Evolutionary conservation across 1,284 basidiomycete species (phyloP).

Genomic region (Rhizoctonia solani): DNA sequence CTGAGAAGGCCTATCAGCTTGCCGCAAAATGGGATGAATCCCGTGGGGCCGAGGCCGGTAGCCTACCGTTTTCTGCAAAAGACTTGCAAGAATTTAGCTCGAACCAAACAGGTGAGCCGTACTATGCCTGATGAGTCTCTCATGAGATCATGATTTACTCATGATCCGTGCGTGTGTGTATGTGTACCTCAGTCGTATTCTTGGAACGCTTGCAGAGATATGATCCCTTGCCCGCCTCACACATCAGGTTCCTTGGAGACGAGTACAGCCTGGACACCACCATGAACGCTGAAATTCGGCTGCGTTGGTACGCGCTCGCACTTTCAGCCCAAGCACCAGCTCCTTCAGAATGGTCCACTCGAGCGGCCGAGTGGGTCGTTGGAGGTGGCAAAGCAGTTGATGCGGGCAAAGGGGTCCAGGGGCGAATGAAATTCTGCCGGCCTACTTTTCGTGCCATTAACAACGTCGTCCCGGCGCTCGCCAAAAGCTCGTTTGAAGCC

Average conservation of each 20-base stretch:
- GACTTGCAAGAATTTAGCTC: conserved; percentile 66
- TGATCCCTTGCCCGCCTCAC: conserved; percentile 33
- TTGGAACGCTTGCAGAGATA: conserved; percentile 35
- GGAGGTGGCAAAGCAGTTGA: conserved; percentile 51
- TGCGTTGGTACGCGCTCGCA: conserved; percentile 61
- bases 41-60: conserved; percentile 54
- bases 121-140: background rate
- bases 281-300: conserved; percentile 37
- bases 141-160: conserved; percentile 3
- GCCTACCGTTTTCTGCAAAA: conserved; percentile 55
- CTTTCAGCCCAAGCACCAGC: conserved; percentile 55
- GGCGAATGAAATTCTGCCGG: conserved; percentile 83
- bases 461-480: conserved; percentile 64
- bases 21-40: conserved; percentile 78
- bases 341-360: conserved; percentile 53
- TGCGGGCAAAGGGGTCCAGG: conserved; percentile 57
- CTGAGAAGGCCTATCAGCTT: conserved; percentile 68
- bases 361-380: conserved; percentile 69
- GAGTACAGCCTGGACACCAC: conserved; percentile 36
- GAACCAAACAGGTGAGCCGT: conserved; percentile 56
- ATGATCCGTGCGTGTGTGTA: too few relatives aligned
- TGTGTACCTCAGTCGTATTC: conserved; percentile 36
- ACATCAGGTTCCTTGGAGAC: conserved; percentile 32
- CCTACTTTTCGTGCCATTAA: conserved; percentile 61
- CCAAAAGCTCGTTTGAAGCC: conserved; percentile 59